These are phyloP conservation scores for Lipomyces mesembrius DNA, from an alignment of 805 yeast species.

Conservation along the genomic window DNA sequence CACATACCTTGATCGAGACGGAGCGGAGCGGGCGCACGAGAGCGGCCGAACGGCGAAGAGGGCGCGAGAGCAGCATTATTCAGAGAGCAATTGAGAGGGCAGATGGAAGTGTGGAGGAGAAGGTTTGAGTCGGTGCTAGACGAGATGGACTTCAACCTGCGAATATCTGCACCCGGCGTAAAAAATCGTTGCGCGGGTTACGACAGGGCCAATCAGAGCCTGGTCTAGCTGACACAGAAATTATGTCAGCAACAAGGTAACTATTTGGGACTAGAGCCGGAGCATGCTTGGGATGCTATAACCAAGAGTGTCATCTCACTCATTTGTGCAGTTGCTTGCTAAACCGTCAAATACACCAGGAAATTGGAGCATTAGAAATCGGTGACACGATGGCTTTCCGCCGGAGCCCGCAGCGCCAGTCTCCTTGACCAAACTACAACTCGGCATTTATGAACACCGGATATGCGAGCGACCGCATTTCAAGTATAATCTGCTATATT, in stretches of 20 bases:
- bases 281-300: not conserved
- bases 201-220: not conserved
- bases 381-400: too few relatives aligned
- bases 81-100: not conserved
- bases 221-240: not conserved
- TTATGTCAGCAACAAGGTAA: not conserved
- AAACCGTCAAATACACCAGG: not conserved
- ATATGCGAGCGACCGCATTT: too few relatives aligned
- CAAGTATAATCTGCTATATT: too few relatives aligned
- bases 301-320: not conserved
- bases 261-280: not conserved
- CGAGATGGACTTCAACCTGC: not conserved
- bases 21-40: slow-evolving; percentile 5
- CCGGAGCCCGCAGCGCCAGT: too few relatives aligned
- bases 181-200: not conserved
- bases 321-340: not conserved
- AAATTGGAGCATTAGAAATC: not conserved
- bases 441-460: too few relatives aligned
- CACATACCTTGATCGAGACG: slow-evolving; percentile 5
- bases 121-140: not conserved
- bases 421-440: too few relatives aligned
- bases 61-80: not conserved
- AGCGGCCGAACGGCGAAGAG: not conserved
- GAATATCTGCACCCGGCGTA: not conserved
- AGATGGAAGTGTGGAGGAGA: not conserved